Evolutionary conservation across 495 filamentous ascomycete species (phyloP).

Genomic region (Neurospora sublineolata): DNA sequence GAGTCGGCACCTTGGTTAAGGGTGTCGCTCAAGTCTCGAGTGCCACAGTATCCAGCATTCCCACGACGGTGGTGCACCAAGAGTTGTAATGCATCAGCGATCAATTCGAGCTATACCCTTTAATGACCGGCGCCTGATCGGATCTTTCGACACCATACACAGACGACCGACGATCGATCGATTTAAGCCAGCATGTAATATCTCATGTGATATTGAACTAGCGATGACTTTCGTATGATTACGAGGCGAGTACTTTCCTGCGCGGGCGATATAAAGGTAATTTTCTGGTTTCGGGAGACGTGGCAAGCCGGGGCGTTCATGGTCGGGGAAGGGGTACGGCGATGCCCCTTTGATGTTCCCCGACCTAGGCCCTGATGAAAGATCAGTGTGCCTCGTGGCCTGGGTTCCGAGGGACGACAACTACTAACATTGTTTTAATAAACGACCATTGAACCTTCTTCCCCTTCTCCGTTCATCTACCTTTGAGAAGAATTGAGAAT

Average conservation of each 20-base stretch:
- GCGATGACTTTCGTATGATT: not conserved
- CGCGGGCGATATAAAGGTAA: not conserved
- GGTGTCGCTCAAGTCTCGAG: slow-evolving; percentile 7
- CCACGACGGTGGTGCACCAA: slow-evolving; percentile 19
- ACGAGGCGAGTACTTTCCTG: not conserved
- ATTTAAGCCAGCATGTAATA: not conserved
- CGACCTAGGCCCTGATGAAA: not conserved
- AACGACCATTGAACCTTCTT: not conserved
- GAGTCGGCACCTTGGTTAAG: slow-evolving; percentile 10
- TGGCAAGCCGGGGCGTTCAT: not conserved
- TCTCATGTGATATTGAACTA: not conserved
- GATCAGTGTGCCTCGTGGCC: not conserved
- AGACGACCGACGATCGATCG: not conserved
- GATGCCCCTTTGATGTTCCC: not conserved
- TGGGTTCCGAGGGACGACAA: not conserved
- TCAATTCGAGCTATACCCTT: not conserved
- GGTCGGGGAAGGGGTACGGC: not conserved
- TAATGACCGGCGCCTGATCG: slow-evolving; percentile 6
- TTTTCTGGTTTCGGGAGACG: not conserved
- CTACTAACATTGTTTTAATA: slow-evolving; percentile 5
- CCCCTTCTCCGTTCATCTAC: not conserved
- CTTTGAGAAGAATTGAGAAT: not conserved
- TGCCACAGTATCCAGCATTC: slow-evolving; percentile 1
- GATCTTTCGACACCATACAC: not conserved
- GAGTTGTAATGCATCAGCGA: slow-evolving; percentile 25